These are phyloP conservation scores for Kodamaea arcana DNA, from an alignment of 1,139 yeast species.

Conservation along the genomic window DNA sequence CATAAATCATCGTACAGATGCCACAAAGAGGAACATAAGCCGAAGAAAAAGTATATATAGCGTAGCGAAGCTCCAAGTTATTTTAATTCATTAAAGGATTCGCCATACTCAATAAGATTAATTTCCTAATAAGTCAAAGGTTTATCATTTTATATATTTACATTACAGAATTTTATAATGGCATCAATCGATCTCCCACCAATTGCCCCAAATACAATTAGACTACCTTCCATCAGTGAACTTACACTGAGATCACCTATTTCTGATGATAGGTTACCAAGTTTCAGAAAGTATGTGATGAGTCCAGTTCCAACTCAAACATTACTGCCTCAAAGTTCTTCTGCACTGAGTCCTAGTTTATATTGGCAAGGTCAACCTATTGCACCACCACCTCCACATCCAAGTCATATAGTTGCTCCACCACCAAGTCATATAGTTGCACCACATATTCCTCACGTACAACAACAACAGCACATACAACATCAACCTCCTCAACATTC, in stretches of 20 bases:
- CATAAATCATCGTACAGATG: not conserved
- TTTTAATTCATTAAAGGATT: no score
- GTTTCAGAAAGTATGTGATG: conserved; percentile 4
- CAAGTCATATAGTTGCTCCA: conserved; percentile 3
- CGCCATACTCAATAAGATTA: no score
- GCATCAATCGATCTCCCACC: conserved; percentile 1
- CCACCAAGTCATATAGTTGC: conserved; percentile 1
- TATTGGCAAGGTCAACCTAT: not conserved
- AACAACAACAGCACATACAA: not conserved
- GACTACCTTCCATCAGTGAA: conserved; percentile 35
- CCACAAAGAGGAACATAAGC: not conserved
- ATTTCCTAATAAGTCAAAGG: no score
- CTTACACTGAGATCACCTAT: conserved; percentile 23
- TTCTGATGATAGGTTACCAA: conserved; percentile 2
- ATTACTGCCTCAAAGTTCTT: conserved; percentile 10
- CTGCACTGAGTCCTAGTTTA: conserved; percentile 1
- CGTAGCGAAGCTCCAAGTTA: no score
- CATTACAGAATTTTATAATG: not conserved
- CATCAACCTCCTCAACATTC: not conserved
- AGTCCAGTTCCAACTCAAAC: conserved; percentile 7
- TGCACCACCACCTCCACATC: conserved; percentile 2
- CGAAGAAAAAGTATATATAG: conserved; percentile 6
- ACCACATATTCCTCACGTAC: not conserved
- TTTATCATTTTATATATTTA: not conserved
- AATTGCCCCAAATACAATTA: conserved; percentile 10